These are phyloP conservation scores for Coemansia sp. DNA, from an alignment of 192 early-diverging fungal genomes.

Conservation along the genomic window DNA sequence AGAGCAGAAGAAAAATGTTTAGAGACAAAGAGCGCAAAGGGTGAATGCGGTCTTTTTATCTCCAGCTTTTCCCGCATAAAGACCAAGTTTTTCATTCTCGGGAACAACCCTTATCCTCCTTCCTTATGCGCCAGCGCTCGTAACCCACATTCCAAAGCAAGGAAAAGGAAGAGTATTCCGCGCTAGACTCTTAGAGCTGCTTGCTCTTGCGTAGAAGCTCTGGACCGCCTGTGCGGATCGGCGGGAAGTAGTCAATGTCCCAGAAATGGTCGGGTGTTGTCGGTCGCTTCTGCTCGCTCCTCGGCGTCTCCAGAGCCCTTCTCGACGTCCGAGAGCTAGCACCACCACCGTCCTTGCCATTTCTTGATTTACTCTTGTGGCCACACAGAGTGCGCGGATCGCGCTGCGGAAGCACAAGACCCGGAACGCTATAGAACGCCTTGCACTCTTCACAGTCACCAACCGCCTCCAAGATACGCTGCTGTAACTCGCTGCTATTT, in stretches of 20 bases:
- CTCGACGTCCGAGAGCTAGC: background rate
- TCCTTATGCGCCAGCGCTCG: background rate
- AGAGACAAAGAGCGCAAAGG: slow-evolving; percentile 10
- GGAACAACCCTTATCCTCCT: background rate
- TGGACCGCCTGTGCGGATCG: slow-evolving; percentile 36
- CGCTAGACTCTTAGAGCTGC: background rate
- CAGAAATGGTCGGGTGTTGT: slow-evolving; percentile 49
- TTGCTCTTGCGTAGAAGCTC: slow-evolving; percentile 35
- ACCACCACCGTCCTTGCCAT: slow-evolving; percentile 3
- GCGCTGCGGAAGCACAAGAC: slow-evolving; percentile 43
- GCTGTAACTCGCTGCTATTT: background rate
- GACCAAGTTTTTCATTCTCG: background rate
- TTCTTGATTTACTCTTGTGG: slow-evolving; percentile 25
- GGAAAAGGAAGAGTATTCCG: background rate
- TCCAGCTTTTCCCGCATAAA: background rate
- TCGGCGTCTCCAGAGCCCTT: slow-evolving; percentile 9
- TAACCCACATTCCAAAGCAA: background rate
- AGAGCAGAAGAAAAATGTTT: slow-evolving; percentile 5
- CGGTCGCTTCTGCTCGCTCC: slow-evolving; percentile 34
- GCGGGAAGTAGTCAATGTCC: slow-evolving; percentile 51
- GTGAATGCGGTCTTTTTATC: background rate
- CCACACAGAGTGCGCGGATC: slow-evolving; percentile 31
- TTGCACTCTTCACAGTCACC: slow-evolving; percentile 42
- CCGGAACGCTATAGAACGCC: slow-evolving; percentile 41
- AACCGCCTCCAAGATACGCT: slow-evolving; percentile 32